Conservation (phyloP, 2,329 filamentous ascomycete species). For the Colletotrichum paranaense region DNA sequence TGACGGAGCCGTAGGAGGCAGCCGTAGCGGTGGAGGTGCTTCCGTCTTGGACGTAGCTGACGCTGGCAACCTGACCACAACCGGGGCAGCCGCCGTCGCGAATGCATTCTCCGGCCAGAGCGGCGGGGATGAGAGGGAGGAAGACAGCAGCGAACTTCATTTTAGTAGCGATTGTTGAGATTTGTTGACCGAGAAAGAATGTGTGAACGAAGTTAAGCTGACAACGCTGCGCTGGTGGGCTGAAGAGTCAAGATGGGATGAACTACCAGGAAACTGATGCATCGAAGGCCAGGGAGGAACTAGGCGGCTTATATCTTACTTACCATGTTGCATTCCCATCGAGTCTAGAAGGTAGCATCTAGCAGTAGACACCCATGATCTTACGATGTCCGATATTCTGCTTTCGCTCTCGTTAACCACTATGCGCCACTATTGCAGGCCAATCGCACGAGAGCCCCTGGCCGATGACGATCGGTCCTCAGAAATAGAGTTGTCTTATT, state of each 20-base stretch:
- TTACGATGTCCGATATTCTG: background rate
- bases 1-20: constrained; percentile 16
- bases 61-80: constrained; percentile 2
- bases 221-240: background rate
- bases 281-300: background rate
- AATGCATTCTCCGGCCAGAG: background rate
- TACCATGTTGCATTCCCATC: background rate
- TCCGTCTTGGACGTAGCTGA: constrained; percentile 1
- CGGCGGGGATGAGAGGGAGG: constrained; percentile 1
- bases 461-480: too few species aligned
- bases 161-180: background rate
- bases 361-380: background rate
- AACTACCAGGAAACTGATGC: background rate
- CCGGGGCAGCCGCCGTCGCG: constrained; percentile 7
- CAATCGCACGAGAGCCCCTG: background rate
- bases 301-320: background rate
- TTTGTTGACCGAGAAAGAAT: background rate
- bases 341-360: background rate
- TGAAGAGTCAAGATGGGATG: background rate
- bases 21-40: constrained; percentile 1
- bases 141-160: constrained; percentile 8
- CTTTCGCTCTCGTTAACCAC: background rate
- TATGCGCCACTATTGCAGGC: background rate
- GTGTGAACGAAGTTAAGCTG: background rate
- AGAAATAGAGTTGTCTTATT: background rate